Evolutionary conservation across 176 grass and related monocot species (phyloP), one percentile per base, ranked within the genome.

Genomic region (Rhynchospora pubera): DNA sequence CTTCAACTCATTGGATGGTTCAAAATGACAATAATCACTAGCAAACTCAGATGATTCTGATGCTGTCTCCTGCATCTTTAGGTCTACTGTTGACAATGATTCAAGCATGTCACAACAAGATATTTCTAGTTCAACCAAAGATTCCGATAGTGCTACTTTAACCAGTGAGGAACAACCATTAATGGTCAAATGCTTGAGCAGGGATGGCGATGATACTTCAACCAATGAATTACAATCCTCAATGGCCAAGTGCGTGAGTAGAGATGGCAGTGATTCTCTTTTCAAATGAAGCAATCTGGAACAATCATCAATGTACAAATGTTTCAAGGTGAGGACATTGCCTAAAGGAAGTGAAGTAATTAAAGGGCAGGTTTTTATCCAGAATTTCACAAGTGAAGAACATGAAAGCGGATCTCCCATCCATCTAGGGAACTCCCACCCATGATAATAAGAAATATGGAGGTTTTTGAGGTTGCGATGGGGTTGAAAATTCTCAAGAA

Each of bases 361-460:
- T 1, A 12, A 9, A 53, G 10, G 11, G 62, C 62, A 66, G 14
- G 11, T 19, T 5, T 9, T 26, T 52, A 77, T 56, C 11, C 18
- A 52, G 48, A 77, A 46, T 77, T 47, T 77, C 34, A 26, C 15
- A 30, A 77, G 73, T n/a, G 73, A 77, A 13, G 73, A 19, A 57
- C 73, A 77, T 12, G 73, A 77, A 26, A 77, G 45, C 30, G 73
- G 47, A 77, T 77, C 73, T 30, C 47, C 73, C 48, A 77, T 57
- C 73, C 73, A 77, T 77, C 73, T 24, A 2, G 73, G 73, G 15
- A 77, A 26, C 12, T 48, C 73, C 13, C n/a, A 7, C 10, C 51
- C 44, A 26, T 2, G 14, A 52, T 77, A 77, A 23, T 10, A 2
- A 5, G 0, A 0, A 30, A 77, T 56, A 4, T 52, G 3, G 51